These are phyloP conservation scores for Lipomyces orientalis DNA, from an alignment of 805 yeast species.

Conservation along the genomic window DNA sequence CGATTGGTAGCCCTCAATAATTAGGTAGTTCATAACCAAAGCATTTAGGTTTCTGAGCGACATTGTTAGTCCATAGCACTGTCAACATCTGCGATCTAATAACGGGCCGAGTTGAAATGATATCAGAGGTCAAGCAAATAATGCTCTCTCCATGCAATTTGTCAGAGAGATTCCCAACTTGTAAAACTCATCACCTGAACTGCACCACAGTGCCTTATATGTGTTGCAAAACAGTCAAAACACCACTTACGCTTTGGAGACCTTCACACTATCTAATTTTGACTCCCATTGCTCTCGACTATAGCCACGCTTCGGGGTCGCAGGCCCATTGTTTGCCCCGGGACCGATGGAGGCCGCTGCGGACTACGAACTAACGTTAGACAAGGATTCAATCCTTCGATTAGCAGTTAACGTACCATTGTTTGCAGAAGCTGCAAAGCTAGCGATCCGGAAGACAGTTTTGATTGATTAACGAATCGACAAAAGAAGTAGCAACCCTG, in stretches of 20 bases:
- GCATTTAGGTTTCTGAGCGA: conserved; percentile 49
- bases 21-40: conserved; percentile 71
- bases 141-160: conserved; percentile 34
- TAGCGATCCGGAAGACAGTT: conserved; percentile 17
- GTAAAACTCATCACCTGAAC: conserved; percentile 30
- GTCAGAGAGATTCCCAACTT: conserved; percentile 44
- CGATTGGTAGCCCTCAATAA: conserved; percentile 76
- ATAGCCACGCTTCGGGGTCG: conserved; percentile 24
- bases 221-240: background rate
- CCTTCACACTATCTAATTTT: conserved; percentile 37
- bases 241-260: conserved; percentile 37
- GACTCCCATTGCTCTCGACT: conserved; percentile 43
- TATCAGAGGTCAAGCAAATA: conserved; percentile 34
- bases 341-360: conserved; percentile 15
- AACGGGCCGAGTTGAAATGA: conserved; percentile 1
- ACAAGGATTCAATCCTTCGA: background rate
- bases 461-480: conserved; percentile 1
- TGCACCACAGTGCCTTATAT: background rate
- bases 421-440: conserved; percentile 16
- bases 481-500: conserved; percentile 1
- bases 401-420: conserved; percentile 13
- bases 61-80: background rate
- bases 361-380: conserved; percentile 14
- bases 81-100: conserved; percentile 6
- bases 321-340: background rate